These are phyloP conservation scores for Teratosphaeria destructans DNA, from an alignment of 2,329 filamentous ascomycete genomes.

Conservation along the genomic window DNA sequence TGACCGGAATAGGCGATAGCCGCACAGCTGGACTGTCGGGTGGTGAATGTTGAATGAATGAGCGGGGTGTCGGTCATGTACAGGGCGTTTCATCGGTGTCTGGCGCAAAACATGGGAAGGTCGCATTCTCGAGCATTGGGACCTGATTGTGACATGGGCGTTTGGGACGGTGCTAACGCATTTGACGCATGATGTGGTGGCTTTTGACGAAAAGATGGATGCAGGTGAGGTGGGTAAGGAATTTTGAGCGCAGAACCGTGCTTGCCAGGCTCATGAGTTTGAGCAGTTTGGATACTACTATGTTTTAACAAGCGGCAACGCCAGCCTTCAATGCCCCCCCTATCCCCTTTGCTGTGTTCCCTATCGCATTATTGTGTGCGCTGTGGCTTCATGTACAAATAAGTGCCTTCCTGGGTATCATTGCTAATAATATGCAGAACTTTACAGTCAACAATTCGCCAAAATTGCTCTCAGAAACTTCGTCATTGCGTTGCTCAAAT, in stretches of 20 bases:
- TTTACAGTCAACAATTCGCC: neutral
- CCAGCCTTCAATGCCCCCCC: neutral
- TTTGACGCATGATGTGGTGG: neutral
- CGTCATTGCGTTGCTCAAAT: neutral
- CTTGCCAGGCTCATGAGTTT: neutral
- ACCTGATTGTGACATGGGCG: too few species aligned
- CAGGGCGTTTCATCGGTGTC: slow-evolving; percentile 4
- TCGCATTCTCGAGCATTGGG: neutral
- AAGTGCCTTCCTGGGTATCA: neutral
- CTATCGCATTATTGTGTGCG: neutral
- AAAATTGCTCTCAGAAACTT: neutral
- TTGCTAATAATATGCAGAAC: neutral
- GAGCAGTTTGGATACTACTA: neutral
- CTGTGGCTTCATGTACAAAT: neutral
- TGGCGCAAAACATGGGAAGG: neutral
- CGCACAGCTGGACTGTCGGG: neutral
- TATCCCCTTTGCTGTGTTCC: neutral
- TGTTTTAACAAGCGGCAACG: neutral
- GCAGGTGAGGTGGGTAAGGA: neutral
- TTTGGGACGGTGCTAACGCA: neutral
- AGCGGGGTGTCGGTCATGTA: slow-evolving; percentile 2
- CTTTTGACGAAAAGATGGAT: neutral
- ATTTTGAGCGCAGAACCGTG: neutral
- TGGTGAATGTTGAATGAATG: neutral
- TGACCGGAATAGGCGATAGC: slow-evolving; percentile 10